phyloP scores from a whole-genome alignment of 2,329 filamentous ascomycete genomes.

The Neofusicoccum laricinum region DNA sequence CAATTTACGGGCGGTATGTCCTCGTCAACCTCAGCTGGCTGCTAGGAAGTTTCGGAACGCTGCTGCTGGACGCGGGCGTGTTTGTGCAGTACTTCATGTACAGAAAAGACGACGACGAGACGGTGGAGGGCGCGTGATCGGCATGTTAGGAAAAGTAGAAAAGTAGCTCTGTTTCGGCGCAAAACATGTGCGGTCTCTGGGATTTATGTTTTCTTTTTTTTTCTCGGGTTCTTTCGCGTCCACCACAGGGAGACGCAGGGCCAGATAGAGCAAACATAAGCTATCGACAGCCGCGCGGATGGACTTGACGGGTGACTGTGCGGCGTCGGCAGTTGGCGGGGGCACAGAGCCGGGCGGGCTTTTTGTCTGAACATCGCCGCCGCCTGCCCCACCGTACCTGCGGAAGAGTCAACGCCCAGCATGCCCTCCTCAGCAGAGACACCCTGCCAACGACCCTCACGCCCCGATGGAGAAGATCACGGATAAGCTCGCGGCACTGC shows the following conservation, averaged over 20 bases:
- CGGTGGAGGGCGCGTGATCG: not conserved
- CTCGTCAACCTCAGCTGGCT: slow-evolving; percentile 90
- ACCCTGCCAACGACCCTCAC: not conserved
- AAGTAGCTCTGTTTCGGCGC: not conserved
- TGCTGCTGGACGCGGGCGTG: slow-evolving; percentile 79
- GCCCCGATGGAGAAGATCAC: slow-evolving; percentile 63
- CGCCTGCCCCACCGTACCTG: not conserved
- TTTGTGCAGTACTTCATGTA: slow-evolving; percentile 94
- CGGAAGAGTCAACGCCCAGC: slow-evolving; percentile 11
- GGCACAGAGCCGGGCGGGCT: not conserved
- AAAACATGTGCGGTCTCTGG: not conserved
- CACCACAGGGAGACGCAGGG: not conserved
- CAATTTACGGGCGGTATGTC: slow-evolving; percentile 76
- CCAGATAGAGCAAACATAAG: not conserved
- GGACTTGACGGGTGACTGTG: too few relatives aligned
- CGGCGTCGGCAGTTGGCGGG: not conserved
- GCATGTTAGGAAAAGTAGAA: not conserved
- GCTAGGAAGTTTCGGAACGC: slow-evolving; percentile 80
- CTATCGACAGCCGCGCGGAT: too few relatives aligned
- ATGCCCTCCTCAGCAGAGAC: slow-evolving; percentile 5
- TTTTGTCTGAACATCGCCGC: not conserved
- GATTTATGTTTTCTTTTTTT: not conserved
- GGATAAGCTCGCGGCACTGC: slow-evolving; percentile 89
- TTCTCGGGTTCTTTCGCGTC: not conserved
- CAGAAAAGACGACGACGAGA: slow-evolving; percentile 28